These are phyloP conservation scores for Trametes gibbosa DNA, from an alignment of 768 basidiomycete species.

Conservation along the genomic window DNA sequence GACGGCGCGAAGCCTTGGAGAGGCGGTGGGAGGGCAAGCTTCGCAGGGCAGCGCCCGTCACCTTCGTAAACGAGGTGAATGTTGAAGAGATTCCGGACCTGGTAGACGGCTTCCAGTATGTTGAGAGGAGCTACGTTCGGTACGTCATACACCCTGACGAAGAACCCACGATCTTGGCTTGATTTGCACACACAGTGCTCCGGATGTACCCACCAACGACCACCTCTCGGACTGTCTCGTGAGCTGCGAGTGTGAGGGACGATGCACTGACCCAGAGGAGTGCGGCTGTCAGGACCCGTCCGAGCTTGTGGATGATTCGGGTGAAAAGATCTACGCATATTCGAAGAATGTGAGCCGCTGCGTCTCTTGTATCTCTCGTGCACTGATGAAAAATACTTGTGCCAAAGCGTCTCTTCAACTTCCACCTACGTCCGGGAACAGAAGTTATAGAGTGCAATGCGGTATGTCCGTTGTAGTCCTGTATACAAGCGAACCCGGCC, in stretches of 20 bases:
- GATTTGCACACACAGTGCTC: not conserved
- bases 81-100: slow-evolving; percentile 41
- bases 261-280: slow-evolving; percentile 31
- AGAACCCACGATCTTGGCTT: not conserved
- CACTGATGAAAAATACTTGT: not conserved
- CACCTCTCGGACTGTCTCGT: slow-evolving; percentile 36
- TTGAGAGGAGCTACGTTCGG: slow-evolving; percentile 53
- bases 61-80: slow-evolving; percentile 34
- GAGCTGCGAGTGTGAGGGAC: slow-evolving; percentile 40
- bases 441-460: slow-evolving; percentile 69
- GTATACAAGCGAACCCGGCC: too few relatives aligned
- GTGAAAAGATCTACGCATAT: slow-evolving; percentile 42
- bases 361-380: not conserved
- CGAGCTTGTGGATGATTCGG: slow-evolving; percentile 32
- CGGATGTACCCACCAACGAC: slow-evolving; percentile 2
- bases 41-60: slow-evolving; percentile 33
- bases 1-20: slow-evolving; percentile 1
- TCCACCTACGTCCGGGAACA: slow-evolving; percentile 38
- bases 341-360: slow-evolving; percentile 29
- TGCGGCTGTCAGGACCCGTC: slow-evolving; percentile 53
- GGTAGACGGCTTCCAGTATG: slow-evolving; percentile 45
- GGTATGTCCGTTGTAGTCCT: slow-evolving; percentile 31
- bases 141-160: slow-evolving; percentile 30
- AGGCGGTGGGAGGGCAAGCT: slow-evolving; percentile 29
- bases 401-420: slow-evolving; percentile 48